Evolutionary conservation across 345 rosid species (phyloP).

Genomic region (Pistacia integerrima): DNA sequence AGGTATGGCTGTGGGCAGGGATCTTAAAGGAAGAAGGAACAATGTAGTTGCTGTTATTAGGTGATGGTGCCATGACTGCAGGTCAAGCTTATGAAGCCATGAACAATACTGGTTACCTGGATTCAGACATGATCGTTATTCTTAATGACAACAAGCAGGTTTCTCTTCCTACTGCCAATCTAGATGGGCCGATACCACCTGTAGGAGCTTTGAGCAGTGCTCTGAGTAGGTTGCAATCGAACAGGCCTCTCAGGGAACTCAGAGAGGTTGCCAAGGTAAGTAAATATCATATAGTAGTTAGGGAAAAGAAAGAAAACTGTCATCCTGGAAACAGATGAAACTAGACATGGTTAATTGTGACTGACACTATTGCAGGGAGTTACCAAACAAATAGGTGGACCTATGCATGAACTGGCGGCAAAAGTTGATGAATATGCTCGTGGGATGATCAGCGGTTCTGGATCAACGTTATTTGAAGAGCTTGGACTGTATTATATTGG

Average conservation of each 20-base stretch:
- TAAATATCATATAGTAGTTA: not conserved
- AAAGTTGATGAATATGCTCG: constrained; percentile 98
- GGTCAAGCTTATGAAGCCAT: constrained; percentile 99
- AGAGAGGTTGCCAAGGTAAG: constrained; percentile 97
- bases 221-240: constrained; percentile 90
- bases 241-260: constrained; percentile 87
- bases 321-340: constrained; percentile 1
- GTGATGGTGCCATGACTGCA: constrained; percentile 99
- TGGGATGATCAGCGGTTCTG: constrained; percentile 97
- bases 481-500: constrained; percentile 96
- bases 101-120: constrained; percentile 97
- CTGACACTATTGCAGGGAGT: constrained; percentile 63
- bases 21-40: constrained; percentile 75
- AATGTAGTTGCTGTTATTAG: constrained; percentile 83
- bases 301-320: too few relatives aligned
- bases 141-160: constrained; percentile 99
- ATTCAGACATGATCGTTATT: constrained; percentile 94
- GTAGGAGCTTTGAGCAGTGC: constrained; percentile 99
- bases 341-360: constrained; percentile 14
- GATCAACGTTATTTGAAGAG: constrained; percentile 93
- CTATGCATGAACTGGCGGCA: constrained; percentile 92
- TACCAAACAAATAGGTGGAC: constrained; percentile 88
- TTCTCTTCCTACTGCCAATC: constrained; percentile 87
- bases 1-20: constrained; percentile 99
- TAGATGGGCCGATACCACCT: constrained; percentile 94